Percentiles rank a stretch among this genome's conserved stretches.
phyloP scores from a whole-genome alignment of 2,329 filamentous ascomycete genomes.

The Anisogramma anomala region DNA sequence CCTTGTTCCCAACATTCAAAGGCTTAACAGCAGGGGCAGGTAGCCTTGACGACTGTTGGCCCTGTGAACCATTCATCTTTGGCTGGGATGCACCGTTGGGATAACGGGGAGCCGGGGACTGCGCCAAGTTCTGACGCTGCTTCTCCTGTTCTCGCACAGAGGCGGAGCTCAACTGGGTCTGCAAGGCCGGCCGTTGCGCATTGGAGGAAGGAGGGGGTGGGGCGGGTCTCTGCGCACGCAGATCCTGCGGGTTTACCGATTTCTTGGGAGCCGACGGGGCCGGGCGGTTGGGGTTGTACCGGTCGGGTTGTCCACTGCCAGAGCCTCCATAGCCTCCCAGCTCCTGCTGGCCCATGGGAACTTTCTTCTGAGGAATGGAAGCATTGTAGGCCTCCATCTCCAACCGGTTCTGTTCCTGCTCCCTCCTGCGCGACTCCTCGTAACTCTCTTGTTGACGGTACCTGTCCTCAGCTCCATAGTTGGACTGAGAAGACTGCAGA shows the following conservation, averaged over 20 bases:
- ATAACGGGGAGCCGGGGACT: conserved; percentile 44
- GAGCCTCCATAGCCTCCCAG: conserved; percentile 55
- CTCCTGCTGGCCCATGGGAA: conserved; percentile 80
- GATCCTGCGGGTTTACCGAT: conserved; percentile 42
- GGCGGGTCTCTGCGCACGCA: conserved; percentile 67
- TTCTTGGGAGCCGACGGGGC: conserved; percentile 67
- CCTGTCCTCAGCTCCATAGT: conserved; percentile 40
- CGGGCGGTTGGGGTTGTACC: conserved; percentile 77
- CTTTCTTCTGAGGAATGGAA: conserved; percentile 69
- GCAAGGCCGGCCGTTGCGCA: conserved; percentile 33
- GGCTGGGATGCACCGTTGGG: conserved; percentile 41
- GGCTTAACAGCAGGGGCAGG: conserved; percentile 52
- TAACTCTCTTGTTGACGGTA: conserved; percentile 30
- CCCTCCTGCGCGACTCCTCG: conserved; percentile 46
- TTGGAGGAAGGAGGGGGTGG: conserved; percentile 49
- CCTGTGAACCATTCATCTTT: conserved; percentile 34
- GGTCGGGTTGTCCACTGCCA: conserved; percentile 40
- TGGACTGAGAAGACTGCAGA: conserved; percentile 45
- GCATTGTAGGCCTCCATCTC: conserved; percentile 86
- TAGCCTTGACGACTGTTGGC: conserved; percentile 35
- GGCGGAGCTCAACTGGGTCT: conserved; percentile 39
- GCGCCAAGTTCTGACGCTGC: conserved; percentile 34
- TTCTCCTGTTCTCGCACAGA: conserved; percentile 34
- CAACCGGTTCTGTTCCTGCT: conserved; percentile 59
- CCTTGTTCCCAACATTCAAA: conserved; percentile 64